Evolutionary conservation across 495 filamentous ascomycete genomes (phyloP).

Genomic region (Aspergillus panamensis): DNA sequence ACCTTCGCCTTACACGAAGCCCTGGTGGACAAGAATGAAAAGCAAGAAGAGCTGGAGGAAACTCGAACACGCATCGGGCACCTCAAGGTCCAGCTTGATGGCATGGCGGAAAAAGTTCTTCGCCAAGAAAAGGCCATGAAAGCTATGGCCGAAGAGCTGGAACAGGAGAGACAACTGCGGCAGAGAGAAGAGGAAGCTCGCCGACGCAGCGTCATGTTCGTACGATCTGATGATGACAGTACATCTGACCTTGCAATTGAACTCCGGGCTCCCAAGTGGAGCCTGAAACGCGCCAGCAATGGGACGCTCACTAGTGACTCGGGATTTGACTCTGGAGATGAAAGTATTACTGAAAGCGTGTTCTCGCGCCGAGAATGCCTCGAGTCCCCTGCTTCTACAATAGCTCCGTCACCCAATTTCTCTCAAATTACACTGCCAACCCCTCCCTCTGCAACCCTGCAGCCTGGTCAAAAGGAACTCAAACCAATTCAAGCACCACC

Average conservation of each 20-base stretch:
- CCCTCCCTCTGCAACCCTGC: slow-evolving; percentile 24
- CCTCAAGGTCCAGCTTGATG: slow-evolving; percentile 72
- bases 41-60: slow-evolving; percentile 70
- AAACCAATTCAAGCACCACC: slow-evolving; percentile 19
- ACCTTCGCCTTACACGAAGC: slow-evolving; percentile 57
- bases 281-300: slow-evolving; percentile 50
- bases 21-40: slow-evolving; percentile 59
- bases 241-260: slow-evolving; percentile 52
- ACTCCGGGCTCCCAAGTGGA: slow-evolving; percentile 47
- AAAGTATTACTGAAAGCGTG: slow-evolving; percentile 57
- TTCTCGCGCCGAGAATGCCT: slow-evolving; percentile 58
- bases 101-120: slow-evolving; percentile 63
- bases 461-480: slow-evolving; percentile 22
- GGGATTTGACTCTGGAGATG: slow-evolving; percentile 53
- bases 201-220: slow-evolving; percentile 37
- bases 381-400: slow-evolving; percentile 47
- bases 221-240: slow-evolving; percentile 35
- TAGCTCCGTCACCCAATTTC: slow-evolving; percentile 40
- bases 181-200: slow-evolving; percentile 52
- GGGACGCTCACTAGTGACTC: slow-evolving; percentile 51
- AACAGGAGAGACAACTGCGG: slow-evolving; percentile 53
- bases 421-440: slow-evolving; percentile 37
- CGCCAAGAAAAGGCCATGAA: slow-evolving; percentile 65
- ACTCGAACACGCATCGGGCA: slow-evolving; percentile 62
- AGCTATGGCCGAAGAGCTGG: slow-evolving; percentile 60